Conservation (phyloP, 352 stramenopile genomes). For the Pythium plurisporium region DNA sequence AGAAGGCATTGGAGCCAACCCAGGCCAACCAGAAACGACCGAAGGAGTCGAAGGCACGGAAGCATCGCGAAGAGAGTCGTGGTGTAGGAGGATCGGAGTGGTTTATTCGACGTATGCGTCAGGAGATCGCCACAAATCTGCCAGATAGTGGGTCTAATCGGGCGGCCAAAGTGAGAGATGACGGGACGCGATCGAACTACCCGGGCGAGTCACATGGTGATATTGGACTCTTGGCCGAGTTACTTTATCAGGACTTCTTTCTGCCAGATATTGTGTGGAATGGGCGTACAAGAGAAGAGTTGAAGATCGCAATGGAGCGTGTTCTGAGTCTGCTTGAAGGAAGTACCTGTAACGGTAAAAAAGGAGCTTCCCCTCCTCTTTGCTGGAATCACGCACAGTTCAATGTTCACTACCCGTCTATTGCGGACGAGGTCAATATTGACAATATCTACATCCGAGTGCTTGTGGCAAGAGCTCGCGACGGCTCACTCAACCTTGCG, state of each 20-base stretch:
- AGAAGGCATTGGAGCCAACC: constrained; percentile 34
- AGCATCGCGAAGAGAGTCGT: constrained; percentile 11
- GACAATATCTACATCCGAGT: constrained; percentile 67
- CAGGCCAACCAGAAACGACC: neutral
- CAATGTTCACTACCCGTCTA: constrained; percentile 51
- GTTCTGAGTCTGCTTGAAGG: constrained; percentile 7
- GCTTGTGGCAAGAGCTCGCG: constrained; percentile 58
- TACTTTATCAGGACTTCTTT: constrained; percentile 69
- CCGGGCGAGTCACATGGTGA: constrained; percentile 63
- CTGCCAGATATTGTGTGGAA: constrained; percentile 84
- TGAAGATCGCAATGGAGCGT: constrained; percentile 31
- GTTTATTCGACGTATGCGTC: constrained; percentile 69
- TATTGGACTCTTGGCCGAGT: constrained; percentile 53
- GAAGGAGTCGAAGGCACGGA: constrained; percentile 10
- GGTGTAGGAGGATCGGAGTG: constrained; percentile 29
- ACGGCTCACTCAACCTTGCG: constrained; percentile 58
- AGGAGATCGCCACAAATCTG: constrained; percentile 48
- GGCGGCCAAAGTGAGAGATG: constrained; percentile 20
- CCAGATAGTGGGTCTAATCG: constrained; percentile 19
- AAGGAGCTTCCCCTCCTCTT: neutral
- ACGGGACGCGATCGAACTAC: constrained; percentile 65
- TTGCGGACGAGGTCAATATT: constrained; percentile 62
- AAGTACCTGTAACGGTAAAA: neutral
- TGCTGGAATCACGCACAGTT: constrained; percentile 78
- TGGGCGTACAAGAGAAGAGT: constrained; percentile 41